Conservation (phyloP, 306 rosid genomes). For the Acacia confusa region DNA sequence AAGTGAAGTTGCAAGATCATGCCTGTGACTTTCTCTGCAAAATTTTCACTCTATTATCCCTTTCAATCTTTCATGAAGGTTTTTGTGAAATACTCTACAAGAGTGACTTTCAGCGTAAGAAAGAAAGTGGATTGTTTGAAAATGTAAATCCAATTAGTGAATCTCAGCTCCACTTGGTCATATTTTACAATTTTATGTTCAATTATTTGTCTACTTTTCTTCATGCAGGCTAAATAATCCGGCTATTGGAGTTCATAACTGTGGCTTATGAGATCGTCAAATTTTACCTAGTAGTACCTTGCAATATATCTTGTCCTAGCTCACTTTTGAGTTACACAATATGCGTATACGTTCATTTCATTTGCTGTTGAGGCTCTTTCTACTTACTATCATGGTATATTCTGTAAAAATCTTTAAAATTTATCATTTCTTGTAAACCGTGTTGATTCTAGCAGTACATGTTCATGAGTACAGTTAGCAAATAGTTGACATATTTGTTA, state of each 20-base stretch:
- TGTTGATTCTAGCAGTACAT: neutral
- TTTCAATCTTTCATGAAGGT: neutral
- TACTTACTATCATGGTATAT: constrained; percentile 3
- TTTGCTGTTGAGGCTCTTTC: constrained; percentile 14
- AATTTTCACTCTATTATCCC: neutral
- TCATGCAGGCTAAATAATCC: constrained; percentile 22
- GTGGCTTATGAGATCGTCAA: constrained; percentile 13
- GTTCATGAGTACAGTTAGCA: neutral
- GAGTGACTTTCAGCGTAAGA: constrained; percentile 9
- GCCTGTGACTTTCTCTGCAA: constrained; percentile 9
- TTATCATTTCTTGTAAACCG: neutral
- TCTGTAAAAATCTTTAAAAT: neutral
- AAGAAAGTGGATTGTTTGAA: constrained; percentile 9
- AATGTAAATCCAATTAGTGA: neutral
- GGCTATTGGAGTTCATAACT: constrained; percentile 16
- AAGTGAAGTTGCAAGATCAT: constrained; percentile 12
- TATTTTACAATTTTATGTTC: neutral
- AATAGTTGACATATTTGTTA: neutral
- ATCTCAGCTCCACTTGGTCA: neutral
- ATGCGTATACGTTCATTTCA: neutral
- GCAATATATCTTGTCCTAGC: constrained; percentile 1
- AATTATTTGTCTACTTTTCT: neutral
- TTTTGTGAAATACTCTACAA: constrained; percentile 4
- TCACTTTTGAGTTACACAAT: neutral
- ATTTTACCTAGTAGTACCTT: neutral